These are phyloP conservation scores for Dendrocalamus latiflorus DNA, from an alignment of 202 grass and related monocot genomes.

Conservation along the genomic window DNA sequence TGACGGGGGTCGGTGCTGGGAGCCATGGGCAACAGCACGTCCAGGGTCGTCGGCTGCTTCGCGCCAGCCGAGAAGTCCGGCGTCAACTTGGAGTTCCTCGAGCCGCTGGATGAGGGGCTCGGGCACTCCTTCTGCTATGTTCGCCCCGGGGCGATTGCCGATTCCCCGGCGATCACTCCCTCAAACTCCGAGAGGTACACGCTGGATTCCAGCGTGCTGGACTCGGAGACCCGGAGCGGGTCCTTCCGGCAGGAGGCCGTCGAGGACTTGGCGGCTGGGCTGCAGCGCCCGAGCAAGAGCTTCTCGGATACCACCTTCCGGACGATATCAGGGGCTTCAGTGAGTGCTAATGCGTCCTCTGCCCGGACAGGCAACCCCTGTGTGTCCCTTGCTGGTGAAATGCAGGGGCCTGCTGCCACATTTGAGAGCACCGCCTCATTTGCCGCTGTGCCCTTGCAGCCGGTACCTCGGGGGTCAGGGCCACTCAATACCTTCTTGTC, in stretches of 20 bases:
- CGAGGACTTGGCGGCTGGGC: constrained; percentile 34
- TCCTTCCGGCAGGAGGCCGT: constrained; percentile 63
- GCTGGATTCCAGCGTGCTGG: constrained; percentile 66
- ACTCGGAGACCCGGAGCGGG: constrained; percentile 63
- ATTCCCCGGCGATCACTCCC: constrained; percentile 72
- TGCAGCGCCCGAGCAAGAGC: constrained; percentile 49
- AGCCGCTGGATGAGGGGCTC: constrained; percentile 78
- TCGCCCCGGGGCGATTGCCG: constrained; percentile 41
- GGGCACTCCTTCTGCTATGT: constrained; percentile 96
- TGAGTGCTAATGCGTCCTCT: constrained; percentile 76
- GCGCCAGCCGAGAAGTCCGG: constrained; percentile 60
- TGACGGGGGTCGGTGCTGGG: constrained; percentile 7
- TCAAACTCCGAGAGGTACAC: constrained; percentile 91
- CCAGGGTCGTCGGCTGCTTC: constrained; percentile 81
- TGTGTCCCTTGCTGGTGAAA: constrained; percentile 40
- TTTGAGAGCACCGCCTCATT: constrained; percentile 87
- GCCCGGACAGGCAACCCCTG: constrained; percentile 61
- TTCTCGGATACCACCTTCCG: constrained; percentile 65
- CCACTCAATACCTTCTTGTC: constrained; percentile 80
- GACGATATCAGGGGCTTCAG: constrained; percentile 79
- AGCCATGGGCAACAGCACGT: constrained; percentile 86
- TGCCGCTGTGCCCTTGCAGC: constrained; percentile 65
- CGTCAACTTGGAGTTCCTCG: constrained; percentile 73
- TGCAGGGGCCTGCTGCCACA: constrained; percentile 63
- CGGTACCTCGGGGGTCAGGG: constrained; percentile 62